These are phyloP conservation scores for Oleoguttula mirabilis DNA, from an alignment of 495 filamentous ascomycete species.

Conservation along the genomic window DNA sequence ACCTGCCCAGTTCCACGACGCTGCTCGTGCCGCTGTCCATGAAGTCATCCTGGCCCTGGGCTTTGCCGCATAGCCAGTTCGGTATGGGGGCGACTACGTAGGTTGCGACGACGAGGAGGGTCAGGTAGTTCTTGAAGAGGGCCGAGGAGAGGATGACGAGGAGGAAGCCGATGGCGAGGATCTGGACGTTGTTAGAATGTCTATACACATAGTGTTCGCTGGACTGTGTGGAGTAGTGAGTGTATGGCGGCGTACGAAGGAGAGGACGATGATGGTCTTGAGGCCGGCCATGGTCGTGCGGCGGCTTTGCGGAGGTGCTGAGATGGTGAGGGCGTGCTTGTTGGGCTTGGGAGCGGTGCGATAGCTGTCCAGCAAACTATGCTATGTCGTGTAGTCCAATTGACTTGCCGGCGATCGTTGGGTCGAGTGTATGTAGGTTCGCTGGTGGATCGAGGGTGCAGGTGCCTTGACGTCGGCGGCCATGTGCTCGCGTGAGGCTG, in stretches of 20 bases:
- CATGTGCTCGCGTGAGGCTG: slow-evolving; percentile 11
- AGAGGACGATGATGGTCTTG: slow-evolving; percentile 96
- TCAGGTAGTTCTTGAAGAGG: slow-evolving; percentile 83
- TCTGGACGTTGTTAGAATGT: slow-evolving; percentile 42
- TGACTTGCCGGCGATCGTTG: too few relatives aligned
- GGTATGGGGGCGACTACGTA: slow-evolving; percentile 89
- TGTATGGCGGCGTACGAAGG: slow-evolving; percentile 55
- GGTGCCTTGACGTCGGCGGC: slow-evolving; percentile 10
- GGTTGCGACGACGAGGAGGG: slow-evolving; percentile 86
- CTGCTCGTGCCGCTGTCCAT: slow-evolving; percentile 73
- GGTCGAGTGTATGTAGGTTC: too few relatives aligned
- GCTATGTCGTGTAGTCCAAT: too few relatives aligned
- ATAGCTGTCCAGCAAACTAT: too few relatives aligned
- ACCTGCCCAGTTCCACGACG: slow-evolving; percentile 81
- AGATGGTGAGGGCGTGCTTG: too few relatives aligned
- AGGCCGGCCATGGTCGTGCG: slow-evolving; percentile 73
- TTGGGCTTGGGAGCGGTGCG: too few relatives aligned
- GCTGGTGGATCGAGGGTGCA: too few relatives aligned
- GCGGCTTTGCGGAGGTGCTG: not conserved
- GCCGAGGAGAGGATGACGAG: slow-evolving; percentile 97
- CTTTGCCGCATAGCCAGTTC: slow-evolving; percentile 85
- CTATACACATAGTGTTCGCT: slow-evolving; percentile 13
- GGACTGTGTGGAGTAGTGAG: not conserved
- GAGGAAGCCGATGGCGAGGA: slow-evolving; percentile 97
- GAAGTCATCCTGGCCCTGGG: slow-evolving; percentile 91